These are phyloP conservation scores for Pestalotiopsis sp. DNA, from an alignment of 2,329 filamentous ascomycete genomes.

Conservation along the genomic window DNA sequence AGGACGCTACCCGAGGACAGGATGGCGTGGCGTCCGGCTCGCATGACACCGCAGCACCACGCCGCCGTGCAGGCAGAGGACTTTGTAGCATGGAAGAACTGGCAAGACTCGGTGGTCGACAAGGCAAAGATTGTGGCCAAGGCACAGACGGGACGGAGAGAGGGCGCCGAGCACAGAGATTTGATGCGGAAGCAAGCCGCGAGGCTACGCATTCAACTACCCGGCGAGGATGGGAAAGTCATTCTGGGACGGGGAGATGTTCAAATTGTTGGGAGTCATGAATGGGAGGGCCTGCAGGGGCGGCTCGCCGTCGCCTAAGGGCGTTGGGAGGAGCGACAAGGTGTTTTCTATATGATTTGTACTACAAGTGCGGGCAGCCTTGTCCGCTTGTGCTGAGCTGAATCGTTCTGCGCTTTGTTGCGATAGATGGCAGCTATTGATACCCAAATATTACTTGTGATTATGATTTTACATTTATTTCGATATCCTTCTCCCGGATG, in stretches of 20 bases:
- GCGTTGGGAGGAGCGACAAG: neutral
- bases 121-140: constrained; percentile 46
- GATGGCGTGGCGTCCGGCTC: constrained; percentile 66
- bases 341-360: neutral
- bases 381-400: neutral
- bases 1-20: constrained; percentile 55
- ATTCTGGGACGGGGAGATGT: constrained; percentile 40
- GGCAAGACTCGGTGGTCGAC: constrained; percentile 55
- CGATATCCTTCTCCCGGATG: neutral
- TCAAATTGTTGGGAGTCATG: constrained; percentile 52
- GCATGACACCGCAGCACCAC: constrained; percentile 64
- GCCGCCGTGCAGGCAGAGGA: constrained; percentile 66
- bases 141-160: constrained; percentile 14
- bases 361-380: neutral
- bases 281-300: constrained; percentile 57
- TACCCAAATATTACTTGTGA: constrained; percentile 16
- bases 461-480: neutral
- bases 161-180: constrained; percentile 24
- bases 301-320: constrained; percentile 29
- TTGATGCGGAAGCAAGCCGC: constrained; percentile 40
- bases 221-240: constrained; percentile 45
- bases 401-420: neutral
- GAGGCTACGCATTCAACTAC: constrained; percentile 51
- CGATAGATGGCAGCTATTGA: constrained; percentile 10
- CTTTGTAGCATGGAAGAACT: constrained; percentile 60